These are phyloP conservation scores for Cyberlindnera veronae DNA, from an alignment of 805 yeast genomes.

Conservation along the genomic window DNA sequence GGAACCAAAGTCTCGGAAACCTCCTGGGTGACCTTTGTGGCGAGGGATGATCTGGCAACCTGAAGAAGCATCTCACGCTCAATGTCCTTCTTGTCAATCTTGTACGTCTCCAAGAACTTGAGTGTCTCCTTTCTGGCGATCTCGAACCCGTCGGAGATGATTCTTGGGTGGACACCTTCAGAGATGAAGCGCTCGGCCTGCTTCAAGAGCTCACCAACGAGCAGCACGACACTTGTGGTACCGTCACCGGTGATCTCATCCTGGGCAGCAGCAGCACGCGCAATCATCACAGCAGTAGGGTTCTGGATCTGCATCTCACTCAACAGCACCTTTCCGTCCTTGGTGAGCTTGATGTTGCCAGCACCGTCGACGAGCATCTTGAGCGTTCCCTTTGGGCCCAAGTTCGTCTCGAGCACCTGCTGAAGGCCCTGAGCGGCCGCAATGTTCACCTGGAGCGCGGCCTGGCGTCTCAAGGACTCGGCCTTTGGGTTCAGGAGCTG, in stretches of 20 bases:
- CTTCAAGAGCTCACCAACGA: constrained; percentile 90
- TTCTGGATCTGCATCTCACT: constrained; percentile 96
- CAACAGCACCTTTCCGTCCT: constrained; percentile 91
- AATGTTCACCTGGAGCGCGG: constrained; percentile 92
- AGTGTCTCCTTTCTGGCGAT: constrained; percentile 75
- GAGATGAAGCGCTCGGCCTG: constrained; percentile 89
- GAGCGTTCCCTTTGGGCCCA: constrained; percentile 96
- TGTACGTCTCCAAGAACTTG: constrained; percentile 64
- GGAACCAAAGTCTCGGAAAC: constrained; percentile 83
- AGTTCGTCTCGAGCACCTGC: constrained; percentile 82
- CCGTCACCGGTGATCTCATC: constrained; percentile 99
- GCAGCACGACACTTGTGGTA: constrained; percentile 89
- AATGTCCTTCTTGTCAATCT: constrained; percentile 43
- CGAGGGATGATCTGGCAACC: constrained; percentile 85
- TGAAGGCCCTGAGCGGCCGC: constrained; percentile 97
- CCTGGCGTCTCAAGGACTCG: constrained; percentile 91
- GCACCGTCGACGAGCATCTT: constrained; percentile 97
- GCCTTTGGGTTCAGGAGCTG: constrained; percentile 96
- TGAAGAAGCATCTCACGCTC: constrained; percentile 88
- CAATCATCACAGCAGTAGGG: constrained; percentile 87
- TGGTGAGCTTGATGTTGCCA: constrained; percentile 91
- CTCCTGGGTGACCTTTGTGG: constrained; percentile 80
- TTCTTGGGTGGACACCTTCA: constrained; percentile 96
- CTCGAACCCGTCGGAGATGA: constrained; percentile 93
- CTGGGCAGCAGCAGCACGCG: constrained; percentile 97